Base-by-base conservation (phyloP, 371 early-diverging fungal genomes). In the Dinochytrium kinnereticum region DNA sequence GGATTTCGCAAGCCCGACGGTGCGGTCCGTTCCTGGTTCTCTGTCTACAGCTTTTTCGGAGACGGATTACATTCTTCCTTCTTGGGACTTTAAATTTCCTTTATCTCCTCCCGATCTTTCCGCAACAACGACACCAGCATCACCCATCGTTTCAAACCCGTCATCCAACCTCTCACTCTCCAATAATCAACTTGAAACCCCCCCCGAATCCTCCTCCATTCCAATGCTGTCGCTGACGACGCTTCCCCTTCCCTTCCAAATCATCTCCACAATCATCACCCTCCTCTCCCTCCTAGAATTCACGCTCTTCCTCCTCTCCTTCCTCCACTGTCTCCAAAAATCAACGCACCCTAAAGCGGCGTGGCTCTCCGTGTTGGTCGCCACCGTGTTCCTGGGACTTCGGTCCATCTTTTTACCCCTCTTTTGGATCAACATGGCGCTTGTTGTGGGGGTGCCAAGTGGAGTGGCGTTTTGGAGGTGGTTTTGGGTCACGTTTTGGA, bases 401-500 rank as follows among this genome's bases (percentile, higher is more conserved):
- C 28, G 61, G 17, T 61, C 61, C 34, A 5, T 61, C 3, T 61
- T 33, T 36, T 21, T 61, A 17, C 61, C 61, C 13, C 30, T 61
- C 31, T 37, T 61, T 31, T 37, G 31, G 36, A 24, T 61, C 28
- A 31, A 34, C 15, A 30, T 61, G 24, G 10, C 61, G 24, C 61
- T 13, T 3, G 30, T 3, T 61, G 30, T 37, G 34, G 15, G 36
- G 36, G 5, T 13, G 7, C 31, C 10, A 15, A 21, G 36, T 7
- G 26, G 19, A 7, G 30, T 34, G 36, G 34, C 34, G 19, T 5
- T 61, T 15, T 61, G 61, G 61, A 61, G 36, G 24, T 61, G 61
- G 61, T 61, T 61, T 15, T 2, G 10, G 61, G 3, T 61, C 19
- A 5, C 61, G 19, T 61, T 61, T 34, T 61, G 61, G 61, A 37